These are phyloP conservation scores for Entomortierella chlamydospora DNA, from an alignment of 192 early-diverging fungal species.

Conservation along the genomic window DNA sequence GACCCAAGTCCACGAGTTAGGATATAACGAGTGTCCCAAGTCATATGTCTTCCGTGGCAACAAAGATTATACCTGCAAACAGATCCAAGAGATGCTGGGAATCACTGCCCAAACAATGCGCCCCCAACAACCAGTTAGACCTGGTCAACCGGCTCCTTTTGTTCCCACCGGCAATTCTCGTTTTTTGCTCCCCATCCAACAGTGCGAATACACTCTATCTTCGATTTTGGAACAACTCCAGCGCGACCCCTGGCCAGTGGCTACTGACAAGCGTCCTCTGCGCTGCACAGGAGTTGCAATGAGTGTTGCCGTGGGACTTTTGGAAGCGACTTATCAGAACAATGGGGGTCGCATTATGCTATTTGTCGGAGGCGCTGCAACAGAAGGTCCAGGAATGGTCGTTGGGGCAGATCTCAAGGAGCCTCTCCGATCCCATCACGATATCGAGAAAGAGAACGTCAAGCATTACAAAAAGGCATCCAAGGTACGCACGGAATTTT, in stretches of 20 bases:
- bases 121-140: constrained; percentile 58
- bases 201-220: constrained; percentile 97
- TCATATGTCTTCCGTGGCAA: constrained; percentile 97
- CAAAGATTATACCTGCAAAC: constrained; percentile 95
- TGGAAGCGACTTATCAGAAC: constrained; percentile 95
- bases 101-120: constrained; percentile 65
- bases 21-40: constrained; percentile 95
- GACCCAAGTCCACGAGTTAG: constrained; percentile 97
- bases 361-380: constrained; percentile 93
- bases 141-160: constrained; percentile 52
- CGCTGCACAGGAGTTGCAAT: constrained; percentile 96
- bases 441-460: constrained; percentile 95
- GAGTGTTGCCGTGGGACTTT: constrained; percentile 91
- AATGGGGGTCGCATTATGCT: constrained; percentile 94
- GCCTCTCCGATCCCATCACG: constrained; percentile 96
- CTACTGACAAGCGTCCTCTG: constrained; percentile 90
- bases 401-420: constrained; percentile 94
- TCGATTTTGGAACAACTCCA: constrained; percentile 96
- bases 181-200: constrained; percentile 91
- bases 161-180: constrained; percentile 55
- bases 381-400: constrained; percentile 97
- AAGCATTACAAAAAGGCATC: constrained; percentile 93
- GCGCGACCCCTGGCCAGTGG: constrained; percentile 97
- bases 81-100: constrained; percentile 98
- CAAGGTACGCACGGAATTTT: constrained; percentile 65